Evolutionary conservation across 1,284 basidiomycete genomes (phyloP).

Genomic region (Acaromyces ingoldii): DNA sequence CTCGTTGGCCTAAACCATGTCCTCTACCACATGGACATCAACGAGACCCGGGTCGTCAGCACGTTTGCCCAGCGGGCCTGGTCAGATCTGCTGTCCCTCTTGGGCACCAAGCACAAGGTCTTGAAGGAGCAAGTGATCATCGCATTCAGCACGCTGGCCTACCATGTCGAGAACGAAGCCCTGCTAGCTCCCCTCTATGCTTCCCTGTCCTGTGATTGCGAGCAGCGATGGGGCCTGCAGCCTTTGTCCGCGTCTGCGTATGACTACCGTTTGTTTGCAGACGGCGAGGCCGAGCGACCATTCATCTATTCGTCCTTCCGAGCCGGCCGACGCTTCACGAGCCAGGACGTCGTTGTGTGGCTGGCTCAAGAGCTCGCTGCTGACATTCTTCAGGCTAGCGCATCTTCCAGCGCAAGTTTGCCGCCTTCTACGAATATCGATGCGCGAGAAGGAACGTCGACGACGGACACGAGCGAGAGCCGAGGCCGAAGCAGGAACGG

Average conservation of each 20-base stretch:
- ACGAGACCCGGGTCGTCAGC: conserved; percentile 16
- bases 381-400: conserved; percentile 52
- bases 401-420: too few relatives aligned
- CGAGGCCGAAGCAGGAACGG: background rate
- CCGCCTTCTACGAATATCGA: too few relatives aligned
- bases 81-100: conserved; percentile 12
- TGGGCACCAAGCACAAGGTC: conserved; percentile 21
- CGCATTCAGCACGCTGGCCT: conserved; percentile 19
- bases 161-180: background rate
- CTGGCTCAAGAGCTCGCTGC: conserved; percentile 74
- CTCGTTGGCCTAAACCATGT: conserved; percentile 25
- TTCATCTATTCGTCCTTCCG: conserved; percentile 64
- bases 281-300: conserved; percentile 42
- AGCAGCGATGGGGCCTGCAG: conserved; percentile 9
- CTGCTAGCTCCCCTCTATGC: background rate
- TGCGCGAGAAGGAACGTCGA: too few relatives aligned
- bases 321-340: conserved; percentile 66
- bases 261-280: background rate
- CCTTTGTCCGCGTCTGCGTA: background rate
- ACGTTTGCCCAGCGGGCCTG: conserved; percentile 14
- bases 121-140: conserved; percentile 36
- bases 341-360: conserved; percentile 72
- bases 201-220: background rate
- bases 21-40: conserved; percentile 29
- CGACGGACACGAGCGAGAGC: too few relatives aligned